phyloP scores from a whole-genome alignment of 306 rosid genomes.

The Vigna trinervia region DNA sequence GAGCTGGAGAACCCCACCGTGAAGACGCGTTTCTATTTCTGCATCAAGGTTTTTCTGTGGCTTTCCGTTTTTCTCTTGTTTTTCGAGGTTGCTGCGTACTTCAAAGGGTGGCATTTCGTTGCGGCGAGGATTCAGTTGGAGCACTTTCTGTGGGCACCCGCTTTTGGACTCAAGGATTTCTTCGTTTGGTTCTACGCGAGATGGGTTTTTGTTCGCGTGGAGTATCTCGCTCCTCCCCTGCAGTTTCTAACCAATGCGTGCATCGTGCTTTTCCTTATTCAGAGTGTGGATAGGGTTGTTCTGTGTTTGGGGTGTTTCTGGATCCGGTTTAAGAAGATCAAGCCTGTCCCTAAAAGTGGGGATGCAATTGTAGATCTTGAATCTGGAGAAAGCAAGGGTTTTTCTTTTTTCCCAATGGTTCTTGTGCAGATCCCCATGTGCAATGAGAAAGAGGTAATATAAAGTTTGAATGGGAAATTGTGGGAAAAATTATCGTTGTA shows the following conservation, averaged over 20 bases:
- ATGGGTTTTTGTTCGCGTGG: constrained; percentile 76
- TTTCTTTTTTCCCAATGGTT: constrained; percentile 89
- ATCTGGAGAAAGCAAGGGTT: constrained; percentile 71
- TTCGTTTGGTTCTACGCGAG: constrained; percentile 70
- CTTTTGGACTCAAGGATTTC: constrained; percentile 60
- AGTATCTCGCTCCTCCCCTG: constrained; percentile 89
- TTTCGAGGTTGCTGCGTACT: constrained; percentile 79
- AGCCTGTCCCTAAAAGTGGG: constrained; percentile 66
- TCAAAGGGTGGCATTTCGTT: constrained; percentile 85
- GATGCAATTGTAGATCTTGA: constrained; percentile 63
- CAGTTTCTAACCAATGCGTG: constrained; percentile 84
- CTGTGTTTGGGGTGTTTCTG: constrained; percentile 93
- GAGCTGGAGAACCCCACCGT: constrained; percentile 61
- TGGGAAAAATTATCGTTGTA: background rate
- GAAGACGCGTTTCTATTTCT: constrained; percentile 68
- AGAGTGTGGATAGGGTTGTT: constrained; percentile 80
- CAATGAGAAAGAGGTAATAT: constrained; percentile 84
- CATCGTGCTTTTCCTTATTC: constrained; percentile 76
- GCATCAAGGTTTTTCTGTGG: constrained; percentile 67
- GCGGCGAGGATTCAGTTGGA: constrained; percentile 58
- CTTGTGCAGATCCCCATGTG: constrained; percentile 99
- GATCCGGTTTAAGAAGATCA: constrained; percentile 81
- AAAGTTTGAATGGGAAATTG: background rate
- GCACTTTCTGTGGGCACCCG: constrained; percentile 58
- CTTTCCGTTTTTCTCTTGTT: constrained; percentile 65